Conservation (phyloP, 2,329 filamentous ascomycete genomes). For the Diaporthe sp. region DNA sequence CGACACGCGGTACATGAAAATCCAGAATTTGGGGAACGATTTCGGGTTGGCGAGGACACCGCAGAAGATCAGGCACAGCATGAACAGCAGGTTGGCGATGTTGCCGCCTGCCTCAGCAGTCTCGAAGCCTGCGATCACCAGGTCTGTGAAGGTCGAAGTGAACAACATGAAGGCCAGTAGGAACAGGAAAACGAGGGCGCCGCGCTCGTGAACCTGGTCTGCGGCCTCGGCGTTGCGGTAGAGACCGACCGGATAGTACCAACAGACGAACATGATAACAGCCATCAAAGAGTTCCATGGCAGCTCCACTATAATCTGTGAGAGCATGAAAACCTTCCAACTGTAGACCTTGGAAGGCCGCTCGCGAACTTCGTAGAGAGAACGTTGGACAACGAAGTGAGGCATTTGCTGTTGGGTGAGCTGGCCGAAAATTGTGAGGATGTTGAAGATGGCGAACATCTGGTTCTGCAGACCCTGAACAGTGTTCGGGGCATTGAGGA, state of each 20-base stretch:
- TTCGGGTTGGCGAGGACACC: constrained; percentile 71
- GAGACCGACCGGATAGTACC: constrained; percentile 79
- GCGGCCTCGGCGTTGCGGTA: constrained; percentile 70
- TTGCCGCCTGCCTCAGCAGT: constrained; percentile 77
- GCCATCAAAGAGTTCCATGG: constrained; percentile 77
- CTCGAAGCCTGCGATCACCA: constrained; percentile 74
- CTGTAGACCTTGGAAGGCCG: constrained; percentile 77
- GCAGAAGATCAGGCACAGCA: constrained; percentile 75
- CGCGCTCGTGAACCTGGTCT: constrained; percentile 66
- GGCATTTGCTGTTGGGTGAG: constrained; percentile 78
- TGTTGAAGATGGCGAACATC: constrained; percentile 79
- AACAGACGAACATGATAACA: constrained; percentile 75
- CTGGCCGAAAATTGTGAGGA: constrained; percentile 77
- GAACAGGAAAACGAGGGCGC: constrained; percentile 77
- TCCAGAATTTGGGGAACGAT: constrained; percentile 77
- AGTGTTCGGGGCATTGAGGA: constrained; percentile 71
- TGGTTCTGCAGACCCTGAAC: constrained; percentile 79
- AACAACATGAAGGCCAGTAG: constrained; percentile 76
- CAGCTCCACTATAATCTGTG: constrained; percentile 77
- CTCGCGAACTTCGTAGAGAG: constrained; percentile 79
- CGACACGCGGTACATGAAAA: constrained; percentile 78
- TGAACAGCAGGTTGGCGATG: constrained; percentile 75
- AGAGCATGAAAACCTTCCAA: constrained; percentile 77
- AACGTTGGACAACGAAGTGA: constrained; percentile 76
- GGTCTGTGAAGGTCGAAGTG: constrained; percentile 75